Evolutionary conservation across 257 asterid species (phyloP).

Genomic region (Eustoma russellianum): DNA sequence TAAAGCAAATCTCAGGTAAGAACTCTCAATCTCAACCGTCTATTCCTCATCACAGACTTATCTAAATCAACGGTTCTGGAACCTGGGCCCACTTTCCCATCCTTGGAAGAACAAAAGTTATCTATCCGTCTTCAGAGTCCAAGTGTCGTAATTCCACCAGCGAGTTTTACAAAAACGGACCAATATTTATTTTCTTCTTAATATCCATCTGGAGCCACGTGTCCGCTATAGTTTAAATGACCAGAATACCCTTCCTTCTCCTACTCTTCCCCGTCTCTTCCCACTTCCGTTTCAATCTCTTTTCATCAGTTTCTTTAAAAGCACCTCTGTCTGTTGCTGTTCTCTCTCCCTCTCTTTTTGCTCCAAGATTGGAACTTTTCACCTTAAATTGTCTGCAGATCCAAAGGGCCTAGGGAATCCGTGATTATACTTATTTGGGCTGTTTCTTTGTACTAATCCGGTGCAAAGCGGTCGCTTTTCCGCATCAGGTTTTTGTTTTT

Average conservation of each 20-base stretch:
- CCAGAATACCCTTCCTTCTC: conserved; percentile 55
- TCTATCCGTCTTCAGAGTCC: conserved; percentile 8
- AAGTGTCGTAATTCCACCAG: conserved; percentile 13
- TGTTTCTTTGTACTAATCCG: too few relatives aligned
- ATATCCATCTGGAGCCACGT: conserved; percentile 39
- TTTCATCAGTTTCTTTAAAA: conserved; percentile 41
- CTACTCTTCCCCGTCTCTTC: conserved; percentile 57
- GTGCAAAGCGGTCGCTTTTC: not conserved
- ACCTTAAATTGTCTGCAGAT: conserved; percentile 25
- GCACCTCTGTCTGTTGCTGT: not conserved
- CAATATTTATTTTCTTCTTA: conserved; percentile 12
- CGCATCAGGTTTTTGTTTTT: not conserved
- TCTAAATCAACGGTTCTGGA: too few relatives aligned
- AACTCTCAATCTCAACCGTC: too few relatives aligned
- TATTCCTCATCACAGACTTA: too few relatives aligned
- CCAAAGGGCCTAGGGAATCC: not conserved
- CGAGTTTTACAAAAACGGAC: conserved; percentile 14
- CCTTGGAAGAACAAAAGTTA: not conserved
- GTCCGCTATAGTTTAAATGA: conserved; percentile 18
- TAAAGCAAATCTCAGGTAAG: too few relatives aligned
- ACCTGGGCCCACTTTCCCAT: too few relatives aligned
- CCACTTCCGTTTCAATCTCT: conserved; percentile 40
- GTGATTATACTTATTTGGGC: too few relatives aligned
- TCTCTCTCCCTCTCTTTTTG: conserved; percentile 11
- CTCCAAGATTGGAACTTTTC: too few relatives aligned